Percentiles rank a stretch among this genome's conserved stretches.
Conservation (phyloP, 2,329 filamentous ascomycete species). For the Paraphoma chrysanthemicola region DNA sequence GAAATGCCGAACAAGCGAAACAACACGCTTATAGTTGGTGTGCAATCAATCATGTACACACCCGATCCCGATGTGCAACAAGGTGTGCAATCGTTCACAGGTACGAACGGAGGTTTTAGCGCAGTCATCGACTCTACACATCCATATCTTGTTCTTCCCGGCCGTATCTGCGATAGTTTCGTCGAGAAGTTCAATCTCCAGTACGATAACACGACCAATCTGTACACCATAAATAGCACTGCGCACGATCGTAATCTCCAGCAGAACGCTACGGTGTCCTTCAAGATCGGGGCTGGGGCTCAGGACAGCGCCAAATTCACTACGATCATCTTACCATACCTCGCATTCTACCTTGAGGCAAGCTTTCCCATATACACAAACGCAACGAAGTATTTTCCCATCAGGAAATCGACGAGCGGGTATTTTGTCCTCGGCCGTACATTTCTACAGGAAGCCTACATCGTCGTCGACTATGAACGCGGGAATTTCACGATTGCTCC, state of each 20-base stretch:
- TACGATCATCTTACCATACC: conserved; percentile 37
- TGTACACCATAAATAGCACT: conserved; percentile 46
- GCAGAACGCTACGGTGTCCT: conserved; percentile 32
- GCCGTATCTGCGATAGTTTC: conserved; percentile 47
- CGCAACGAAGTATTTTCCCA: conserved; percentile 37
- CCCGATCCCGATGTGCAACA: conserved; percentile 21
- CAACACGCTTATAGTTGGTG: conserved; percentile 33
- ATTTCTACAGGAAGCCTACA: conserved; percentile 48
- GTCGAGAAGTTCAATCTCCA: conserved; percentile 42
- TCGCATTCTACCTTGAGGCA: conserved; percentile 32
- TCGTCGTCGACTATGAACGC: conserved; percentile 47
- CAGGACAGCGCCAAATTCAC: conserved; percentile 13
- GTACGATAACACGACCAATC: conserved; percentile 36
- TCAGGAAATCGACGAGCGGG: conserved; percentile 33
- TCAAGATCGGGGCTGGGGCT: conserved; percentile 29
- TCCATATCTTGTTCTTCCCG: conserved; percentile 41
- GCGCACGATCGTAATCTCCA: conserved; percentile 28
- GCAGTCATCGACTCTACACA: conserved; percentile 50
- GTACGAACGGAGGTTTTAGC: conserved; percentile 21
- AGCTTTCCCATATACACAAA: conserved; percentile 15
- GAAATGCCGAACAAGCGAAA: conserved; percentile 26
- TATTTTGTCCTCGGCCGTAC: conserved; percentile 41
- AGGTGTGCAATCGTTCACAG: conserved; percentile 16
- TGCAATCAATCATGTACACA: conserved; percentile 30
- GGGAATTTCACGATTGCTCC: conserved; percentile 42